These are phyloP conservation scores for Coniochaeta prunicola DNA, from an alignment of 2,329 filamentous ascomycete genomes.

Conservation along the genomic window DNA sequence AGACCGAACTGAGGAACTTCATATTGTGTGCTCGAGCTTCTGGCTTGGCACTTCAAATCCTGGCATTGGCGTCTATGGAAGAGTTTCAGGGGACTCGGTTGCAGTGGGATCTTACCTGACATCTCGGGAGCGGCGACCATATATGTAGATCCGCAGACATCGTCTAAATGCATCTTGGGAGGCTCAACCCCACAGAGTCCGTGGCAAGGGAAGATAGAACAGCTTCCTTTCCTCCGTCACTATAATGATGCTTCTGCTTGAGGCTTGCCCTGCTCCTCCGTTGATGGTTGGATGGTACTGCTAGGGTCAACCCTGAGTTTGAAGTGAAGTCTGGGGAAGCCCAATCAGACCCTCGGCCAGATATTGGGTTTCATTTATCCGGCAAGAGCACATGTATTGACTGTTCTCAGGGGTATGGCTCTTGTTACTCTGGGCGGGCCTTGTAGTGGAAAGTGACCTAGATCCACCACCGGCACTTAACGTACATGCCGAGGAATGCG, in stretches of 20 bases:
- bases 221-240: conserved; percentile 11
- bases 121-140: background rate
- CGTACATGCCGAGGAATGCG: background rate
- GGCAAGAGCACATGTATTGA: background rate
- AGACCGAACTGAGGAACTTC: conserved; percentile 11
- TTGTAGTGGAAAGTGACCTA: background rate
- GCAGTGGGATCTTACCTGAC: background rate
- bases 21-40: conserved; percentile 4
- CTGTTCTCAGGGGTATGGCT: background rate
- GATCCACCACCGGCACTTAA: conserved; percentile 4
- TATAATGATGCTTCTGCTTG: background rate
- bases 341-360: background rate
- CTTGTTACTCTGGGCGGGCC: background rate
- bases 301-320: background rate
- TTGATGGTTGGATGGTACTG: background rate
- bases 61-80: background rate
- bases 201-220: background rate
- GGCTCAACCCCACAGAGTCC: background rate
- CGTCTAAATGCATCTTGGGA: background rate
- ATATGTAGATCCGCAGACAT: background rate
- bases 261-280: background rate
- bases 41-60: background rate
- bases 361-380: conserved; percentile 4
- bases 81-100: background rate
- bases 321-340: conserved; percentile 6